These are phyloP conservation scores for Trypanosoma mega DNA, from an alignment of 208 protist genomes.

Conservation along the genomic window DNA sequence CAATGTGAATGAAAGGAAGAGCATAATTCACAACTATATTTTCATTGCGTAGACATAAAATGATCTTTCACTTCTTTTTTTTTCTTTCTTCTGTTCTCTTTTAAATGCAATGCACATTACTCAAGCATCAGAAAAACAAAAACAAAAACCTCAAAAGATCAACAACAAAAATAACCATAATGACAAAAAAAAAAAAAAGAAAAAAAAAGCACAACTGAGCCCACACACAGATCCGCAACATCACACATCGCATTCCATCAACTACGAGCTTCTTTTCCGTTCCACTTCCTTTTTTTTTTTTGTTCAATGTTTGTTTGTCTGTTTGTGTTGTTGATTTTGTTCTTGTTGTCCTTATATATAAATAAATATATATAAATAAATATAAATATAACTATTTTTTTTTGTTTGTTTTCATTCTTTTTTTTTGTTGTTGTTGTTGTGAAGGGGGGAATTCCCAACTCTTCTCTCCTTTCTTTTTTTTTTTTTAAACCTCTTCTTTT, in stretches of 20 bases:
- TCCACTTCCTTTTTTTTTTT: constrained; percentile 3
- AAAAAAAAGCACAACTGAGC: neutral
- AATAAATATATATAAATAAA: neutral
- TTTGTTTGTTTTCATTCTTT: neutral
- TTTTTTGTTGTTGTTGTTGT: too few relatives aligned
- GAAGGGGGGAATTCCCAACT: too few relatives aligned
- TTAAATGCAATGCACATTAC: too few relatives aligned
- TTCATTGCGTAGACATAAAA: too few relatives aligned
- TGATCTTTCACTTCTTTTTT: too few relatives aligned
- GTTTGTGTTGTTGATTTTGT: neutral
- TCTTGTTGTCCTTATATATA: neutral
- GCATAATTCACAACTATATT: too few relatives aligned
- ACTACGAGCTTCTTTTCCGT: neutral
- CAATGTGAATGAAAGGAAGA: too few relatives aligned
- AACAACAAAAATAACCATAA: neutral
- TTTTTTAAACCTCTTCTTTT: too few relatives aligned
- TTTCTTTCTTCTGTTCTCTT: too few relatives aligned
- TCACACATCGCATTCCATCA: too few relatives aligned
- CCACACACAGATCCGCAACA: neutral
- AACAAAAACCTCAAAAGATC: constrained; percentile 9
- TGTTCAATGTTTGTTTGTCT: neutral
- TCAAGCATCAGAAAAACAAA: constrained; percentile 2
- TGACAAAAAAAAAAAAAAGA: neutral
- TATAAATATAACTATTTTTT: neutral
- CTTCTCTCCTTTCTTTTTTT: too few relatives aligned